A percentile compares a stretch with the other conserved stretches of the same genome.
These are phyloP conservation scores for Citrus cavaleriei DNA, from an alignment of 345 rosid species.

Conservation along the genomic window DNA sequence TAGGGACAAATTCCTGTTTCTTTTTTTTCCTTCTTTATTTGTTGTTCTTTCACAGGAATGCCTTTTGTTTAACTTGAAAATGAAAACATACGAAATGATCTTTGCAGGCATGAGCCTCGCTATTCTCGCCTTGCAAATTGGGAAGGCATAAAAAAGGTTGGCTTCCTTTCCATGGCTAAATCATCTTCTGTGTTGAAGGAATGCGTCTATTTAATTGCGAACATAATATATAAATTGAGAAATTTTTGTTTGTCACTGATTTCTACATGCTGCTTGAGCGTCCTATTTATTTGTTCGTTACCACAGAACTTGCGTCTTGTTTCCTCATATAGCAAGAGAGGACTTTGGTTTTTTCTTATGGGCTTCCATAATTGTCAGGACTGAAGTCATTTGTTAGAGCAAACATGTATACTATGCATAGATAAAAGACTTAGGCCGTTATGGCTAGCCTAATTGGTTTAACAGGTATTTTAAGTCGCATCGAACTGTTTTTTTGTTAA, in stretches of 20 bases:
- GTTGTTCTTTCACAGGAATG: not conserved
- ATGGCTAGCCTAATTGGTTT: not conserved
- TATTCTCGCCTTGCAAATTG: conserved; percentile 87
- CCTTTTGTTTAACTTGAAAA: not conserved
- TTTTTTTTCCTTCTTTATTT: not conserved
- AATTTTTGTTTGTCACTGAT: not conserved
- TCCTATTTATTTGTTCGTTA: not conserved
- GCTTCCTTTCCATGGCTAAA: conserved; percentile 17
- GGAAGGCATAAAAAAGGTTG: conserved; percentile 90
- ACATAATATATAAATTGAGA: not conserved
- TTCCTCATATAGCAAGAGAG: not conserved
- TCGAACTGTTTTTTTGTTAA: not conserved
- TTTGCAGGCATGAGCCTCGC: conserved; percentile 81
- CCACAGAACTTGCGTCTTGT: not conserved
- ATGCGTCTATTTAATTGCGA: not conserved
- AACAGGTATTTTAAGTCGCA: not conserved
- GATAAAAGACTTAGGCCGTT: not conserved
- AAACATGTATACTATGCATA: not conserved
- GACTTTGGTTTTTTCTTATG: not conserved
- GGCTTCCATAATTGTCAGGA: not conserved
- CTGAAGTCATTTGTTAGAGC: not conserved
- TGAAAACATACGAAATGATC: conserved; percentile 15
- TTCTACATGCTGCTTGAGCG: not conserved
- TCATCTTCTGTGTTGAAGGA: not conserved
- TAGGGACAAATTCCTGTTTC: not conserved